Base-by-base conservation (phyloP, 176 grass and related monocot species). In the Tillandsia leiboldiana region DNA sequence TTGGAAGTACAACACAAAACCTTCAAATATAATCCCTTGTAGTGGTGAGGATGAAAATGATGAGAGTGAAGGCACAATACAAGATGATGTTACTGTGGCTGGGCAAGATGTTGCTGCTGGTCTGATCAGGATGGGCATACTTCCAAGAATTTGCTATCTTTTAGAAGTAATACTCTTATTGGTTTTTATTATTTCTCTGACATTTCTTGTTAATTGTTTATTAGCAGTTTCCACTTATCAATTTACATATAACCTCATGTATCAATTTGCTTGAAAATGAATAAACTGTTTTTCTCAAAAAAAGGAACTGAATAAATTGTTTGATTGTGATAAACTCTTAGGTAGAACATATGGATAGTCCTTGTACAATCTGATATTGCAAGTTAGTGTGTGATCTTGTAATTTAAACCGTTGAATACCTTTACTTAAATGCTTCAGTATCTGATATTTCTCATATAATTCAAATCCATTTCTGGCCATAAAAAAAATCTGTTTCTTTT, bases 1-100 rank as follows among this genome's bases (percentile, higher is more conserved):
- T 53, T 97, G 94, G 94, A 97, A 97, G 75, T 97, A 97, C 72
- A 92, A 83, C 17, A 87, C 89, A 73, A 97, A 97, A 68, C 64
- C 79, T 51, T 92, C 84, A 23, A 92, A 92, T 74, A 85, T 97
- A 80, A 70, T 97, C 57, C 82, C 63, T 68, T 66, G 72, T 10
- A 80, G 69, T 73, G 14, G 33, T 79, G 81, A 87, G 49, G 64
- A 83, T 66, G 89, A 81, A 1, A 80, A 90, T 72, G 86, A 85
- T 12, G 90, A 84, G 58, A 78, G 62, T 97, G 86, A 92, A 58
- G 93, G 77, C 70, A 97, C 89, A 20, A 74, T 97, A 71, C 80
- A 90, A 74, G 89, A 97, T 82, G 94, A 97, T 62, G 78, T 97
- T 11, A 15, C 67, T 83, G 84, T 97, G n/a, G 88, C 89, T 73